Base-by-base conservation (phyloP, 2,329 filamentous ascomycete genomes). In the Monilinia fructicola region DNA sequence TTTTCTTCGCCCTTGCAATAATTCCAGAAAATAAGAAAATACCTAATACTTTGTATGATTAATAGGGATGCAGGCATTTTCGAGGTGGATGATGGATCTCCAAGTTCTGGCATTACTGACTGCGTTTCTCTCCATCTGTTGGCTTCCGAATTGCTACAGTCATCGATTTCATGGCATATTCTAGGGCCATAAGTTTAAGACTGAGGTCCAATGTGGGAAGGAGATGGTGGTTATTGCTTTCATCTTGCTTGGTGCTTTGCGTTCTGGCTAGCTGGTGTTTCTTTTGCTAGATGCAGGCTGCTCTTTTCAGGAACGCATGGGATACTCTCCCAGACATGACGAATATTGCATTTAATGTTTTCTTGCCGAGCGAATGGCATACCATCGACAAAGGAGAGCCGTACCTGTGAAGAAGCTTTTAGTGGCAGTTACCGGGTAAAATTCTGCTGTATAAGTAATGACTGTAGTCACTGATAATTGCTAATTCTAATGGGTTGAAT, bases 101-200 rank as follows among this genome's bases (percentile, higher is more conserved):
- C 3, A 61, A 42, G 4, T 61, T 61, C 58, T 61, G 31, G 58
- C 58, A 26, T 48, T 50, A 50, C 44, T 38, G 58, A 61, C 1
- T 2, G 58, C 44, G 26, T 50, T 50, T 26, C 44, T 38, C 28
- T 50, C 44, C 31, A 21, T 12, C 7, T 61, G 10, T 61, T 61
- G 58, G 31, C 58, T 50, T 50, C 38, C 31, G 12, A 26, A 9
- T 35, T 50, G 26, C 44, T 26, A 38, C n/a, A 18, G 23, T 35
- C 11, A 18, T 48, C 21, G 28, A 18, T 26, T 21, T n/a, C 26
- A 14, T 40, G 44, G 11, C 16, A 26, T 4, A 12, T n/a, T 4
- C n/a, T 23, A 23, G 44, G 14, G 9, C 12, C 21, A 38, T 5
- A 14, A 4, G 14, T 14, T 61, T 18, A 31, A n/a, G 58, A 21